Conservation (phyloP, 2,329 filamentous ascomycete species). For the Sphaceloma murrayae region DNA sequence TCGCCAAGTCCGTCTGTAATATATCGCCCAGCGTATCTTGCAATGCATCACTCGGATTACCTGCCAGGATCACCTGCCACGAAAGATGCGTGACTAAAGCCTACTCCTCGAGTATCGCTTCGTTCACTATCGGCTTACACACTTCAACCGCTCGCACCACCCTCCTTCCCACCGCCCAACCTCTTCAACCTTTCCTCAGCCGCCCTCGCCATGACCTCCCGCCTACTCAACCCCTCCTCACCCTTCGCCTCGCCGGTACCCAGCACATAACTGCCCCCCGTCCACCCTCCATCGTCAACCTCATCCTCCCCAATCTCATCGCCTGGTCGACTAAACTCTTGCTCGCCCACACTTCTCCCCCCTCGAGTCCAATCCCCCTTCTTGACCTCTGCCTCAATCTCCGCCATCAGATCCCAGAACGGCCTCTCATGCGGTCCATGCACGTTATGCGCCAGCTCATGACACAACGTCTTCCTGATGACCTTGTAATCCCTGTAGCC, state of each 20-base stretch:
- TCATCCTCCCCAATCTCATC: conserved; percentile 40
- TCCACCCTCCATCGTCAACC: conserved; percentile 66
- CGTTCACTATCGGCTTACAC: no score
- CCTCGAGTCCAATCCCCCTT: conserved; percentile 66
- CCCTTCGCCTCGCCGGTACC: conserved; percentile 26
- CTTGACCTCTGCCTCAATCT: conserved; percentile 81
- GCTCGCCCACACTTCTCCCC: conserved; percentile 52
- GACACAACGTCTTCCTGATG: conserved; percentile 84
- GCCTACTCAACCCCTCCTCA: conserved; percentile 48
- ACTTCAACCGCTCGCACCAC: conserved; percentile 24
- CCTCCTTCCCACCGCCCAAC: conserved; percentile 37
- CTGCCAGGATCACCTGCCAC: background rate
- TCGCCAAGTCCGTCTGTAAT: no score
- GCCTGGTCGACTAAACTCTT: conserved; percentile 49
- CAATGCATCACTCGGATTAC: no score
- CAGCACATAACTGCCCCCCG: conserved; percentile 64
- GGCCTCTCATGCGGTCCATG: conserved; percentile 70
- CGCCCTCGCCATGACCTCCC: conserved; percentile 66
- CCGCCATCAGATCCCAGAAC: conserved; percentile 82
- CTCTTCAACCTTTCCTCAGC: conserved; percentile 58
- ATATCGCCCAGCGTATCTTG: no score
- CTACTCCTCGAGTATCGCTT: no score
- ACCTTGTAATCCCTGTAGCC: conserved; percentile 89
- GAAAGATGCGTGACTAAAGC: background rate
- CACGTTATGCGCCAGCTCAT: conserved; percentile 91